Conservation (phyloP, 257 asterid species). For the Capsicum chinense region DNA sequence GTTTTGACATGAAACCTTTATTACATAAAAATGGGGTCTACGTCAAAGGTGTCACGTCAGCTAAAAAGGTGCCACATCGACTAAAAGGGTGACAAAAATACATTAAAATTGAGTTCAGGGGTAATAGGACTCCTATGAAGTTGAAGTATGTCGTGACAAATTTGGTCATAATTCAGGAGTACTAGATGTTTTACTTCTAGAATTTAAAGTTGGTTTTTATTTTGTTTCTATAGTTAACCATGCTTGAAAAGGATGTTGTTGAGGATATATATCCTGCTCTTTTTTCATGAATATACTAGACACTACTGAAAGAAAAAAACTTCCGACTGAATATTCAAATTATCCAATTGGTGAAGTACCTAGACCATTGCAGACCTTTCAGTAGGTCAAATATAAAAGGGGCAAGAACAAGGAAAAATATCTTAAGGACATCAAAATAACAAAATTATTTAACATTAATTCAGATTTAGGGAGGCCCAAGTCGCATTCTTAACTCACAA, state of each 20-base stretch:
- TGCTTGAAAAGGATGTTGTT: not conserved
- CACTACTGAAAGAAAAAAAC: not conserved
- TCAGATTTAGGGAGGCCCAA: not conserved
- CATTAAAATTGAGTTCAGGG: too few relatives aligned
- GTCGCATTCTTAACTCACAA: conserved; percentile 54
- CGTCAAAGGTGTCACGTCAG: too few relatives aligned
- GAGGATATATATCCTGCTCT: not conserved
- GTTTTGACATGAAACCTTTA: too few relatives aligned
- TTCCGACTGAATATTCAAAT: not conserved
- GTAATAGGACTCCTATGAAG: too few relatives aligned
- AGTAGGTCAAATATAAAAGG: not conserved
- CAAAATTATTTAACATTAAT: not conserved
- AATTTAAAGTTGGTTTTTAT: not conserved
- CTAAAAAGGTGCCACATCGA: too few relatives aligned
- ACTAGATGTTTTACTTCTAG: too few relatives aligned
- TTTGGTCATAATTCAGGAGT: too few relatives aligned
- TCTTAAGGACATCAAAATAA: not conserved
- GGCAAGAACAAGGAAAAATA: not conserved
- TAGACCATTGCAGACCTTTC: not conserved
- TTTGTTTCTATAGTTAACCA: not conserved
- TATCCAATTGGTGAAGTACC: not conserved
- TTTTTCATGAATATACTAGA: not conserved
- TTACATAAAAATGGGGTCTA: too few relatives aligned
- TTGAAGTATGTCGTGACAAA: too few relatives aligned
- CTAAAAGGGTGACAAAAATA: too few relatives aligned